Evolutionary conservation across 176 grass and related monocot genomes (phyloP).

Genomic region (Hyparrhenia diplandra): DNA sequence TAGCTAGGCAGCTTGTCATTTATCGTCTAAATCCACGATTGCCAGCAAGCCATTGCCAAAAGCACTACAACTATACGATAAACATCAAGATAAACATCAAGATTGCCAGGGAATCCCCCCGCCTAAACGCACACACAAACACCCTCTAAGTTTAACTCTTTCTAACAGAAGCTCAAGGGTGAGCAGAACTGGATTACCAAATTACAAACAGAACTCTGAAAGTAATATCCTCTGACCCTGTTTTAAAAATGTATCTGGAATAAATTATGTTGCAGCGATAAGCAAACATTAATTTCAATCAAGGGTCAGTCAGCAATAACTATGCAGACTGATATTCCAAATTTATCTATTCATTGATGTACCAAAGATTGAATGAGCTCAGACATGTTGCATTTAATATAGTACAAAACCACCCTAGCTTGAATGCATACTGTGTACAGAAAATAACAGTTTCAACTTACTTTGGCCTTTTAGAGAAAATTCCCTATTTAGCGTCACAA

Average conservation of each 20-base stretch:
- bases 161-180: not conserved
- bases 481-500: too few species aligned
- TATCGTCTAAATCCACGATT: not conserved
- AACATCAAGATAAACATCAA: too few species aligned
- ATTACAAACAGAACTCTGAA: not conserved
- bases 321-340: not conserved
- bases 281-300: not conserved
- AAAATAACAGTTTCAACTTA: not conserved
- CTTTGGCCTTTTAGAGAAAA: too few species aligned
- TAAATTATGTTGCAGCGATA: not conserved
- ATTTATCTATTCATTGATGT: not conserved
- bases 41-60: not conserved
- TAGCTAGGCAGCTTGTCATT: not conserved
- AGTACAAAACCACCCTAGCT: not conserved
- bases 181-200: not conserved
- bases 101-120: too few species aligned
- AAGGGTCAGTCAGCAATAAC: not conserved
- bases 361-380: constrained; percentile 4
- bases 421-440: not conserved
- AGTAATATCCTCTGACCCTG: not conserved
- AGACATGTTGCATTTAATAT: constrained; percentile 5
- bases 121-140: not conserved
- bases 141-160: not conserved
- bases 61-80: too few species aligned
- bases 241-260: not conserved